Conservation (phyloP, 179 eudicot genomes). For the Actinidia arguta region DNA sequence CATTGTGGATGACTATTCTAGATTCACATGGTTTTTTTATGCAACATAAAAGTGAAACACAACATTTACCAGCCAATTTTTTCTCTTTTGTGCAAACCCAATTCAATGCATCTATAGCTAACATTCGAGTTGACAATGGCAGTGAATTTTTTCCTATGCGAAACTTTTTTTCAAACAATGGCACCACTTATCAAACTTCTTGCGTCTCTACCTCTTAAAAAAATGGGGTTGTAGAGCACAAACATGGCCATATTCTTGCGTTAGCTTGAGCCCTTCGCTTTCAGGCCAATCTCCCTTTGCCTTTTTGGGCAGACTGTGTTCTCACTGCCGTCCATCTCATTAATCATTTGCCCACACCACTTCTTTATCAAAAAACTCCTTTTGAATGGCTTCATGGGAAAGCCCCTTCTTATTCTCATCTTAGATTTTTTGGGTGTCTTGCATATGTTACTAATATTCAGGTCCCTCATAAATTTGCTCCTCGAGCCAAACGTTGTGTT, state of each 20-base stretch:
- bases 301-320: neutral
- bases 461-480: constrained; percentile 2
- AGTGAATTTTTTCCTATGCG: neutral
- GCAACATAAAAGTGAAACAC: constrained; percentile 4
- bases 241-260: neutral
- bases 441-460: neutral
- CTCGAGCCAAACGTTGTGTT: neutral
- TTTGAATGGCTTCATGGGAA: neutral
- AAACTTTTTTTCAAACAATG: neutral
- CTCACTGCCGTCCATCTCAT: neutral
- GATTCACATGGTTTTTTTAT: neutral
- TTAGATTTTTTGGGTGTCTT: constrained; percentile 9
- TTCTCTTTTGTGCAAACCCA: neutral
- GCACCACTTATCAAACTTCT: neutral
- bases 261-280: neutral
- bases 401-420: neutral
- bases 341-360: neutral
- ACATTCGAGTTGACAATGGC: neutral
- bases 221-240: constrained; percentile 8
- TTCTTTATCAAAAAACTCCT: neutral
- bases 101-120: neutral
- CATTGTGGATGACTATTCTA: constrained; percentile 1
- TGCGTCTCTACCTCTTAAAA: neutral
- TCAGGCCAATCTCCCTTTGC: neutral
- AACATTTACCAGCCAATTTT: neutral